These are phyloP conservation scores for Pachyrhizus erosus DNA, from an alignment of 306 rosid species.

Conservation along the genomic window DNA sequence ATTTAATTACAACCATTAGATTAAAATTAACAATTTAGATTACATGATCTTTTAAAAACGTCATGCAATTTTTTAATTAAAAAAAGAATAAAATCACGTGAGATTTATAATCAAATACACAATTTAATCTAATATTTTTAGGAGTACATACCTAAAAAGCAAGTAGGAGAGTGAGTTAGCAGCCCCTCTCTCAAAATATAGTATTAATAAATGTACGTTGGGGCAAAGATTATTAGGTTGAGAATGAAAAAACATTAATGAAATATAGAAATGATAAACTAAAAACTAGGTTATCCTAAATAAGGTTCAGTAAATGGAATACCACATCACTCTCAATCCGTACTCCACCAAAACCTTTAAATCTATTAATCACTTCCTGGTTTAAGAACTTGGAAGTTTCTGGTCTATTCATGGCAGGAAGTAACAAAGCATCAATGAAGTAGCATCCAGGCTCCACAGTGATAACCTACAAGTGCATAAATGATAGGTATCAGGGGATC, in stretches of 20 bases:
- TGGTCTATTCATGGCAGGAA: conserved; percentile 68
- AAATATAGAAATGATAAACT: conserved; percentile 3
- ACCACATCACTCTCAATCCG: conserved; percentile 93
- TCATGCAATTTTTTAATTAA: background rate
- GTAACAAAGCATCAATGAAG: conserved; percentile 83
- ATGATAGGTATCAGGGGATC: conserved; percentile 7
- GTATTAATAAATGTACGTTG: background rate
- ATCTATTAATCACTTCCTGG: conserved; percentile 62
- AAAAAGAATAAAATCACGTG: background rate
- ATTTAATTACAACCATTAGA: background rate
- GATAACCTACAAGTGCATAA: conserved; percentile 68
- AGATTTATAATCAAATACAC: too few relatives aligned
- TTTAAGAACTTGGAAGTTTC: conserved; percentile 71
- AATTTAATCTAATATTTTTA: background rate
- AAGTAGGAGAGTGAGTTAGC: background rate
- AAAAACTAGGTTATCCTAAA: background rate
- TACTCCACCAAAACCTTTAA: conserved; percentile 79
- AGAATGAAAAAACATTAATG: conserved; percentile 7
- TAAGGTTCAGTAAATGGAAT: conserved; percentile 42
- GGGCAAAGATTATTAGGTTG: background rate
- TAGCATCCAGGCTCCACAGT: conserved; percentile 98
- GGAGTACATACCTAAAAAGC: background rate
- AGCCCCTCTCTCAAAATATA: background rate
- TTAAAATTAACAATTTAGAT: too few relatives aligned
- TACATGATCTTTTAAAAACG: too few relatives aligned